Base-by-base conservation (phyloP, 140 eudicot species). In the Flaveria floridana region DNA sequence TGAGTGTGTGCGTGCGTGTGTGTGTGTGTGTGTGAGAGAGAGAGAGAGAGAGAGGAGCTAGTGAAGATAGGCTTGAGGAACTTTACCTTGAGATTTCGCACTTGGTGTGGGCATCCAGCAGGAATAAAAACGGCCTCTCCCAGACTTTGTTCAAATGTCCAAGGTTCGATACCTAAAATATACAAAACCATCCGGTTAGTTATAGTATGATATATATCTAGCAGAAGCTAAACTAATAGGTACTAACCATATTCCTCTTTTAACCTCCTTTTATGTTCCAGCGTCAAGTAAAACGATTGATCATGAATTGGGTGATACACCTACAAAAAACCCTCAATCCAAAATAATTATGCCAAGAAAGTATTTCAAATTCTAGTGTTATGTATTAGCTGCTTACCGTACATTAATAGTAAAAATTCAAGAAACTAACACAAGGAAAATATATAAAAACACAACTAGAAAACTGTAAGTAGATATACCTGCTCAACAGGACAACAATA, bases 21-120 rank as follows among this genome's bases (percentile, higher is more conserved):
- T 1, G 37, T 3, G 70, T 2, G 65, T 26, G 63, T 25, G 63
- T 0, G 23, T 0, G 23, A 21, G 39, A 3, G 37, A 7, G 71
- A 8, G 52, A 51, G 64, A 70, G 74, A 57, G 78, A 57, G 75
- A 72, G 77, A 58, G 55, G 13, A 18, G 28, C 59, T n/a, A 6
- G 28, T 11, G 14, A 19, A 56, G 63, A 56, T 25, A 19, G 18
- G 13, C 57, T 16, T 48, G 51, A 7, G 4, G 23, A 70, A 64
- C 51, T 64, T 76, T 76, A 91, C 95, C 87, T 91, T 84, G 65
- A 86, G 88, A 82, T 91, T 91, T 15, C 97, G 84, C 72, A 91
- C 97, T 83, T 91, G 97, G 68, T 88, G 97, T 19, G 97, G 97
- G 78, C 97, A 91, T 7, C 97, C 97, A 25, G 97, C 95, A 58